Evolutionary conservation across 176 grass and related monocot species (phyloP).

Genomic region (Hordeum vulgare): DNA sequence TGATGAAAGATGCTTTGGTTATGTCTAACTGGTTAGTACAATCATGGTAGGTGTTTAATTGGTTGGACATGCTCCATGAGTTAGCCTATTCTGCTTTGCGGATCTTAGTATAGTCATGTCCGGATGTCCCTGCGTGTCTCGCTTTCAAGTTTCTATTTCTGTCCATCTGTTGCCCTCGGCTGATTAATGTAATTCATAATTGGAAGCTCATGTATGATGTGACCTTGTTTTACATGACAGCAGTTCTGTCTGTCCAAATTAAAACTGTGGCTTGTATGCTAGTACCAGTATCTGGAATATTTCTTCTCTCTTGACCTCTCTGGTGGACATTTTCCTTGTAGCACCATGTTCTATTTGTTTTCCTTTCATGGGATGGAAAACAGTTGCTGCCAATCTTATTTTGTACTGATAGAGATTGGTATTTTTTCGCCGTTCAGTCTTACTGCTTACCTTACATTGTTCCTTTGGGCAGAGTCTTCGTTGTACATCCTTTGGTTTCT

Average conservation of each 20-base stretch:
- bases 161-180: not conserved
- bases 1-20: not conserved
- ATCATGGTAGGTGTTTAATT: not conserved
- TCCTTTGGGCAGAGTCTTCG: not conserved
- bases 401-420: not conserved
- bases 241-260: not conserved
- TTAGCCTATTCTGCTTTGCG: constrained; percentile 18
- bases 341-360: not conserved
- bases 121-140: not conserved
- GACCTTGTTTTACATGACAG: not conserved
- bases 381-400: not conserved
- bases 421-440: not conserved
- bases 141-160: constrained; percentile 29
- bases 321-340: not conserved
- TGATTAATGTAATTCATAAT: not conserved
- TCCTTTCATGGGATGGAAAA: not conserved
- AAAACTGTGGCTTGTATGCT: not conserved
- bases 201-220: not conserved
- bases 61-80: constrained; percentile 4
- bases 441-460: not conserved
- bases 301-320: not conserved
- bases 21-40: constrained; percentile 3
- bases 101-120: constrained; percentile 12
- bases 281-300: not conserved
- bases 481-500: not conserved